Evolutionary conservation across 805 yeast species (phyloP), one percentile per base, ranked within the genome.

Genomic region (Danielozyma ontarioensis): DNA sequence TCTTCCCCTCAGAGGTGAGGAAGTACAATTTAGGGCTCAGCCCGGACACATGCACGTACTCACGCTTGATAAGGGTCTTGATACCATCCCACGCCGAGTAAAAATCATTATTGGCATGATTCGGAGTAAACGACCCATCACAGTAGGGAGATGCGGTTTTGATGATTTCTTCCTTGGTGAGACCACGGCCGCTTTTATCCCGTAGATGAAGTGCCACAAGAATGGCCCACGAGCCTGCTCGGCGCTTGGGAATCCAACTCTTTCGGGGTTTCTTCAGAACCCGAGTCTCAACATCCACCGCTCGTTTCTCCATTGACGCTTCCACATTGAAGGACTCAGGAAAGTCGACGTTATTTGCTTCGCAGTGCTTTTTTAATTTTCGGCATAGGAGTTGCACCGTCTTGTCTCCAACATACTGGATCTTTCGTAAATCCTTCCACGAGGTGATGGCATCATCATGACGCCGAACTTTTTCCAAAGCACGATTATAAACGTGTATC

Each of bases 151-250:
- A 53, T 0, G 84, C 95, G 13, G 53, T 45, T 7, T 64, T 48
- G 2, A 74, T 61, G 4, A 88, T 70, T 25, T 76, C 81, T 8
- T 74, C 75, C 48, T 76, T 82, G 3, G 79, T 68, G 45, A 84
- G 48, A 0, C 96, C 95, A n/a, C 54, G 48, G 14, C 68, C 55
- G 2, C 55, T 46, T 3, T 58, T 53, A 46, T 80, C 87, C 17
- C 50, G 53, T 28, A 74, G 64, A 31, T 67, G 59, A 3, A 88
- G 57, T 0, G 80, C 79, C 13, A 86, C 40, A 13, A 88, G 46
- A 6, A 88, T 82, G 0, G 93, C 95, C 60, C 84, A 89, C 0
- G 84, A 94, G 1, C 96, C 96, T 0, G 93, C 77, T 23, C 89
- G 60, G 39, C 77, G 76, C 30, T 66, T 69, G 0, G 97, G 97